phyloP scores from a whole-genome alignment of 371 early-diverging fungal genomes.

The Mucor saturninus region DNA sequence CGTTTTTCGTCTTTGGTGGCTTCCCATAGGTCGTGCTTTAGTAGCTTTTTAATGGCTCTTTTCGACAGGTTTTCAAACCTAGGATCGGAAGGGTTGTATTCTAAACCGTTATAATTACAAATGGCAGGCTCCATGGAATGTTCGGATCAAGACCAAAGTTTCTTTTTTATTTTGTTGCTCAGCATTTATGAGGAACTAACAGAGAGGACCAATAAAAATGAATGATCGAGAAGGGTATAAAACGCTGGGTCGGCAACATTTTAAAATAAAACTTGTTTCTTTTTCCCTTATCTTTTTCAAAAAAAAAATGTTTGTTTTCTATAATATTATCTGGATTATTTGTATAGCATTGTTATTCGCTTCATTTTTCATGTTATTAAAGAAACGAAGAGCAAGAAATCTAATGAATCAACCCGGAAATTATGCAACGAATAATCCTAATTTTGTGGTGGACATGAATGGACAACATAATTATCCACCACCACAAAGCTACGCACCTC shows the following conservation, averaged over 20 bases:
- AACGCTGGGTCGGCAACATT: too few relatives aligned
- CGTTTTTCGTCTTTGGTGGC: constrained; percentile 37
- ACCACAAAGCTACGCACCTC: constrained; percentile 12
- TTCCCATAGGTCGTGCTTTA: constrained; percentile 44
- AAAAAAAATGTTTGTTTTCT: constrained; percentile 22
- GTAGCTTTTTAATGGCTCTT: constrained; percentile 40
- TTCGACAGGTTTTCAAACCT: constrained; percentile 46
- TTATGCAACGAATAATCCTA: too few relatives aligned
- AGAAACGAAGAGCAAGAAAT: constrained; percentile 7
- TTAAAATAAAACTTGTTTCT: too few relatives aligned
- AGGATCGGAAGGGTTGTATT: constrained; percentile 44
- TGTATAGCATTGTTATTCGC: constrained; percentile 21
- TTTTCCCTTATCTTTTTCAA: neutral
- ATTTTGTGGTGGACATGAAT: constrained; percentile 21
- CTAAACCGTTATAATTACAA: constrained; percentile 33
- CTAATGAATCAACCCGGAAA: too few relatives aligned
- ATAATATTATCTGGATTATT: constrained; percentile 26
- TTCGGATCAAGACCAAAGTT: neutral
- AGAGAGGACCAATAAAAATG: neutral
- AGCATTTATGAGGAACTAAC: neutral
- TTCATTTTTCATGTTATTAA: constrained; percentile 10
- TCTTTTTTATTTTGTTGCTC: neutral
- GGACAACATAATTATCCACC: constrained; percentile 4
- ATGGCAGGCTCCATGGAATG: constrained; percentile 6
- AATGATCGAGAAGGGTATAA: too few relatives aligned